Percentiles rank a stretch among this genome's conserved stretches.
Evolutionary conservation across 2,329 filamentous ascomycete genomes (phyloP).

Genomic region (Botrytis deweyae): DNA sequence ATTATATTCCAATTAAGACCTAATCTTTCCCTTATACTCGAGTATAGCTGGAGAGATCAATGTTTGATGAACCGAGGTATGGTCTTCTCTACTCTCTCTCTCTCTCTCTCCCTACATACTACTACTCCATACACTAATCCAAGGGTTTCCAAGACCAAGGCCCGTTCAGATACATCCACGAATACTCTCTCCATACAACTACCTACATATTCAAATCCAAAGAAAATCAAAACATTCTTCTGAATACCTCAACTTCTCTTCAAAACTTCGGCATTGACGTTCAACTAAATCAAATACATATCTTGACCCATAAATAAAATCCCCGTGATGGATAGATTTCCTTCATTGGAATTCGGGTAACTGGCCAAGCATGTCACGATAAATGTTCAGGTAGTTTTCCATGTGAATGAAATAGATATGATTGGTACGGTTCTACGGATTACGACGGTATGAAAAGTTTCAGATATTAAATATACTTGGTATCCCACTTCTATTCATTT

Average conservation of each 20-base stretch:
- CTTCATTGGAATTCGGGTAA: neutral
- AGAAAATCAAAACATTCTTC: neutral
- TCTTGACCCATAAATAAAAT: neutral
- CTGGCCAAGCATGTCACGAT: neutral
- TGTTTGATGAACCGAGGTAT: neutral
- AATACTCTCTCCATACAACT: too few species aligned
- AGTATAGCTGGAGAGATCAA: neutral
- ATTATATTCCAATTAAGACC: neutral
- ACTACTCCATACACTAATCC: neutral
- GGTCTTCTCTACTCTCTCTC: neutral
- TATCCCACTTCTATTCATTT: neutral
- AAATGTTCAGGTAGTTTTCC: neutral
- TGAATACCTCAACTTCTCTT: neutral
- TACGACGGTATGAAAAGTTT: neutral
- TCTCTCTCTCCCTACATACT: neutral
- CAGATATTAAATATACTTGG: neutral
- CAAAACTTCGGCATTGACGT: neutral
- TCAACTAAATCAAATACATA: neutral
- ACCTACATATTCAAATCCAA: neutral
- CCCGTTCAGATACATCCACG: neutral
- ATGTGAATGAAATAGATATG: neutral
- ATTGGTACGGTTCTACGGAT: slow-evolving; percentile 12
- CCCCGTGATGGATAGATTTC: neutral
- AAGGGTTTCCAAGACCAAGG: neutral
- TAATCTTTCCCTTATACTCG: neutral